phyloP scores from a whole-genome alignment of 495 filamentous ascomycete species.

The Aspergillus kassunensis region DNA sequence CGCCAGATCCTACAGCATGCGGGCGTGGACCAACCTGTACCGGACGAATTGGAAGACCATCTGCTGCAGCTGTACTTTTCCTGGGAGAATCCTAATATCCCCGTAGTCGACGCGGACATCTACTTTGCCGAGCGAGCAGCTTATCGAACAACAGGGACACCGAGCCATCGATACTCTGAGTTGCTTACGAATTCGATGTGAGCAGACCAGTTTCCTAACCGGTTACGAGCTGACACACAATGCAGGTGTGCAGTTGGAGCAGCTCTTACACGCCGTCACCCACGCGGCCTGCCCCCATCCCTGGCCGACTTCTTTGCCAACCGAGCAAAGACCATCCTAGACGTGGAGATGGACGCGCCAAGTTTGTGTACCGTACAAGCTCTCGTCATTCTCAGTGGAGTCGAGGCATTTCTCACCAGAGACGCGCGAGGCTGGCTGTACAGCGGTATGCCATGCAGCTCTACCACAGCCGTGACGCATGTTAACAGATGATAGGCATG shows the following conservation, averaged over 20 bases:
- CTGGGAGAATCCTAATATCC: constrained; percentile 33
- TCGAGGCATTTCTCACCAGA: constrained; percentile 11
- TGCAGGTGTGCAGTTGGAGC: constrained; percentile 23
- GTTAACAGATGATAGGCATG: neutral
- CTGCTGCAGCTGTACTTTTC: constrained; percentile 32
- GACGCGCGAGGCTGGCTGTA: constrained; percentile 31
- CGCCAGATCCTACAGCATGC: too few relatives aligned
- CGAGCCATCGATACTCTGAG: constrained; percentile 20
- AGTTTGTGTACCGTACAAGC: constrained; percentile 24
- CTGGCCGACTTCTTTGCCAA: constrained; percentile 22
- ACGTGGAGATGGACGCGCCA: constrained; percentile 26
- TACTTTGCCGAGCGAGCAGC: constrained; percentile 15
- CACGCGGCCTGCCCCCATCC: constrained; percentile 11
- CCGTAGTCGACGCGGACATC: constrained; percentile 27
- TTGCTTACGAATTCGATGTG: constrained; percentile 28
- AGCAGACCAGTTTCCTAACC: neutral
- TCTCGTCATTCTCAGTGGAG: constrained; percentile 23
- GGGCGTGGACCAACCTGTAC: constrained; percentile 9
- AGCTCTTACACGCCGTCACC: constrained; percentile 13
- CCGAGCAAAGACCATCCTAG: constrained; percentile 23
- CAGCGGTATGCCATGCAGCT: constrained; percentile 19
- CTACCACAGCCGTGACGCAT: neutral
- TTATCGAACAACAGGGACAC: constrained; percentile 10
- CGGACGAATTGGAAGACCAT: constrained; percentile 24
- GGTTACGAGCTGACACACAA: neutral